phyloP scores from a whole-genome alignment of 306 rosid genomes.

The Glycyrrhiza uralensis region DNA sequence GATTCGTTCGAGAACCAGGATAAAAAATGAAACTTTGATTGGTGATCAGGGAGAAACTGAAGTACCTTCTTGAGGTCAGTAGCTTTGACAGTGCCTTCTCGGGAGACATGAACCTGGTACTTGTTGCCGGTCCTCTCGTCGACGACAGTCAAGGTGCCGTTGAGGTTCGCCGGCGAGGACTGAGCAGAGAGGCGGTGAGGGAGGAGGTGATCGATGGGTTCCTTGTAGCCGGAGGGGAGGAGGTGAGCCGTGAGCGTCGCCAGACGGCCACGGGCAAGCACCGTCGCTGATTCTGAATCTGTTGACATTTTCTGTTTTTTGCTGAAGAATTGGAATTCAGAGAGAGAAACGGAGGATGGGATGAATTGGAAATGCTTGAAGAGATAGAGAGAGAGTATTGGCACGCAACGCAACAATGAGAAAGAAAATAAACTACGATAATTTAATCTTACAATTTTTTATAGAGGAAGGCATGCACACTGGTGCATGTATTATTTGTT shows the following conservation, averaged over 20 bases:
- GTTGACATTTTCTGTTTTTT: slow-evolving; percentile 37
- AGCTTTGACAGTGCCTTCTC: slow-evolving; percentile 74
- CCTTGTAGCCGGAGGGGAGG: slow-evolving; percentile 32
- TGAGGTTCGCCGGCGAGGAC: slow-evolving; percentile 42
- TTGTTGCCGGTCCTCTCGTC: slow-evolving; percentile 82
- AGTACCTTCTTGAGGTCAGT: slow-evolving; percentile 73
- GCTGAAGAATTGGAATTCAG: not conserved
- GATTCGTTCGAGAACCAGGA: not conserved
- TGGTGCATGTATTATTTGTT: not conserved
- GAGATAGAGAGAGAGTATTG: not conserved
- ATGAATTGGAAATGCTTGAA: not conserved
- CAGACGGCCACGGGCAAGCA: slow-evolving; percentile 60
- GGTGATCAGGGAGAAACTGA: not conserved
- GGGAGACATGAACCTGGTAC: slow-evolving; percentile 63
- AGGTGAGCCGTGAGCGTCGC: slow-evolving; percentile 71
- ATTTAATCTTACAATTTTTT: not conserved
- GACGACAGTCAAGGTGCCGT: slow-evolving; percentile 59
- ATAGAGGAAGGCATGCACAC: not conserved
- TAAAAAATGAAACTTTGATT: not conserved
- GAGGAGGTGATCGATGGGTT: slow-evolving; percentile 40
- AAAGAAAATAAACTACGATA: not conserved
- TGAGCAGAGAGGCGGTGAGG: slow-evolving; percentile 46
- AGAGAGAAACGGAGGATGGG: not conserved
- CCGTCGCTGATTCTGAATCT: slow-evolving; percentile 33
- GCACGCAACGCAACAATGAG: not conserved